phyloP scores from a whole-genome alignment of 2,329 filamentous ascomycete genomes.

The Madurella fahalii region DNA sequence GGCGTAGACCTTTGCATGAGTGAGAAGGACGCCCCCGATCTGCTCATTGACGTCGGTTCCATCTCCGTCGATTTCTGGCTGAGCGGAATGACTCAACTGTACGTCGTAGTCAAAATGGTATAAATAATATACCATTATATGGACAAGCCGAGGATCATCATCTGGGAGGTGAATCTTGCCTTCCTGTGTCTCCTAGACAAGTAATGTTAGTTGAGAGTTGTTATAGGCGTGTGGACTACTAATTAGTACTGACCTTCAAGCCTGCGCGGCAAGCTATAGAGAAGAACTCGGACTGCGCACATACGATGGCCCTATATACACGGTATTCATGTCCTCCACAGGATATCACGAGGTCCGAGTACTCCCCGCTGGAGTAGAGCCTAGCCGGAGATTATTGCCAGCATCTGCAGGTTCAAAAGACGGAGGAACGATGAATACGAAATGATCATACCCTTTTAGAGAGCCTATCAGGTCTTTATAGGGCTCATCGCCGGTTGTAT shows the following conservation, averaged over 20 bases:
- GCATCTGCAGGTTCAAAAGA: slow-evolving; percentile 1
- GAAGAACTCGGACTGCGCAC: slow-evolving; percentile 5
- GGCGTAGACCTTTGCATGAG: slow-evolving; percentile 8
- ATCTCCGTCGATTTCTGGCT: not conserved
- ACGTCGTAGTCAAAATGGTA: slow-evolving; percentile 13
- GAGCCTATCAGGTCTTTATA: slow-evolving; percentile 9
- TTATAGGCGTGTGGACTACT: not conserved
- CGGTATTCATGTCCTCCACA: slow-evolving; percentile 3
- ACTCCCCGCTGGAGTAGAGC: slow-evolving; percentile 7
- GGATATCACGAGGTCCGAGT: slow-evolving; percentile 7
- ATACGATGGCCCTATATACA: slow-evolving; percentile 5
- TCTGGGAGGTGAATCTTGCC: slow-evolving; percentile 12
- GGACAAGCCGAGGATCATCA: slow-evolving; percentile 11
- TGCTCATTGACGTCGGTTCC: not conserved
- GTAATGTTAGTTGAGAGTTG: not conserved
- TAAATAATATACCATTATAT: slow-evolving; percentile 13
- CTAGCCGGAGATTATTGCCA: slow-evolving; percentile 1
- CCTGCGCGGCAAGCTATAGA: slow-evolving; percentile 3
- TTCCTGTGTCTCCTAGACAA: slow-evolving; percentile 11
- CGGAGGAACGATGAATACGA: not conserved
- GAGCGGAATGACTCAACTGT: not conserved
- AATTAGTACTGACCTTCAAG: slow-evolving; percentile 4
- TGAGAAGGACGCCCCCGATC: not conserved
- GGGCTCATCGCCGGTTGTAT: slow-evolving; percentile 6
- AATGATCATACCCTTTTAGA: slow-evolving; percentile 10